Conservation (phyloP, 768 basidiomycete species). For the Hygrocybe punicea region DNA sequence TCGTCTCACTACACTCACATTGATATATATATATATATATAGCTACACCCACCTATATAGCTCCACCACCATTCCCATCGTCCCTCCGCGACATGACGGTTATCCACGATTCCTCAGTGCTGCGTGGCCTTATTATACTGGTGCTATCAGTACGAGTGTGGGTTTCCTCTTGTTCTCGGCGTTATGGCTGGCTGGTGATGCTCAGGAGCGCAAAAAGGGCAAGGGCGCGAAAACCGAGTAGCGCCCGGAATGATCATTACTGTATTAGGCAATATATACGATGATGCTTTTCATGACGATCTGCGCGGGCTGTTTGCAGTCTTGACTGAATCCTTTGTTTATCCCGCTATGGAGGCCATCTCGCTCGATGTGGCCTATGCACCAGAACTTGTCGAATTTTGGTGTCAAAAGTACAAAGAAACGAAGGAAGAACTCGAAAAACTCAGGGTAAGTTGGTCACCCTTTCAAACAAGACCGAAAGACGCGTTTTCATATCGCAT, state of each 20-base stretch:
- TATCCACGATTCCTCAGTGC: slow-evolving; percentile 94
- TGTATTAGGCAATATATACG: no score
- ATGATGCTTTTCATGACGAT: neutral
- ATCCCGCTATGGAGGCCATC: neutral
- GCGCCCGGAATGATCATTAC: slow-evolving; percentile 2
- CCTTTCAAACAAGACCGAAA: neutral
- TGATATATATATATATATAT: slow-evolving; percentile 8
- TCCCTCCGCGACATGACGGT: slow-evolving; percentile 91
- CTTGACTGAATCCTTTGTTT: neutral
- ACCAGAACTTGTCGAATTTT: slow-evolving; percentile 7
- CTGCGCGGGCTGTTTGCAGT: neutral
- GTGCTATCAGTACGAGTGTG: slow-evolving; percentile 83
- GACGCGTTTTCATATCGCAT: neutral
- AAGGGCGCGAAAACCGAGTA: slow-evolving; percentile 46
- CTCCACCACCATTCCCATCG: slow-evolving; percentile 76
- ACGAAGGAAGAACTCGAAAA: slow-evolving; percentile 4
- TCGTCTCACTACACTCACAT: neutral
- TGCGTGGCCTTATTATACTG: slow-evolving; percentile 93
- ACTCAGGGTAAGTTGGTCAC: neutral
- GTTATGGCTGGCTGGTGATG: slow-evolving; percentile 83
- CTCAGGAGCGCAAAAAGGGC: slow-evolving; percentile 55
- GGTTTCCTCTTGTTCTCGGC: slow-evolving; percentile 85
- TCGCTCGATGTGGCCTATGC: neutral
- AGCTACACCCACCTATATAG: slow-evolving; percentile 77
- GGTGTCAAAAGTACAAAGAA: slow-evolving; percentile 2